Evolutionary conservation across 768 basidiomycete species (phyloP), one percentile per base, ranked within the genome.

Genomic region (Tylopilus vinaceipallidus): DNA sequence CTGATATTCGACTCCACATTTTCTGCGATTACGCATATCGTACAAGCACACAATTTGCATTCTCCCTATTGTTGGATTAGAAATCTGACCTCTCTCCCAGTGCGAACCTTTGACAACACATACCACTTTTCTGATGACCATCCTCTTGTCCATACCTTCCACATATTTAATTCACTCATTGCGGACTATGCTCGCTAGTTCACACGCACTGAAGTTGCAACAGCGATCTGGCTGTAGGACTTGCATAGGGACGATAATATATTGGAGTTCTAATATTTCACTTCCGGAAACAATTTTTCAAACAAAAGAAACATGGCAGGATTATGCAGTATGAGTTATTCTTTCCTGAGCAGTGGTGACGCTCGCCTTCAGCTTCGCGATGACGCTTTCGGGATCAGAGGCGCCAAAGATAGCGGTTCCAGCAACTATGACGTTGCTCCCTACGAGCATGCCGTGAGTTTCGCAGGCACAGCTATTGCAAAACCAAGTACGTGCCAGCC

Each of bases 401-500:
- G 93, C 85, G 35, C 79, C 81, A 63, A 98, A 98, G 53, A 99
- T 88, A 6, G 95, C 94, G 7, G 95, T 98, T 12, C 97, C 97
- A 12, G 97, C 95, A 24, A 99, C 97, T 45, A 98, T 92, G 56
- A 99, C 94, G 62, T 99, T 99, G 71, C 93, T 94, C 19, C 95
- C 95, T 95, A 57, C 35, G 37, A 12, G 27, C 5, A 17, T 8
- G 50, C 4, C 33, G 16, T 13, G 20, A 24, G 54, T 36, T 34
- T 42, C 37, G 27, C n/a, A 12, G 7, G 16, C 5, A 36, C 10
- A 19, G 23, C 46, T 22, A 32, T 22, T 29, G 12, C 6, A 29
- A n/a, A 23, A 47, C 27, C 37, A 43, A 27, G 42, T 13, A 57
- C 70, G 42, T 59, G 88, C 94, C 95, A 33, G 95, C 97, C 49